phyloP scores from a whole-genome alignment of 2,329 filamentous ascomycete species.

The Penicillium italicum region DNA sequence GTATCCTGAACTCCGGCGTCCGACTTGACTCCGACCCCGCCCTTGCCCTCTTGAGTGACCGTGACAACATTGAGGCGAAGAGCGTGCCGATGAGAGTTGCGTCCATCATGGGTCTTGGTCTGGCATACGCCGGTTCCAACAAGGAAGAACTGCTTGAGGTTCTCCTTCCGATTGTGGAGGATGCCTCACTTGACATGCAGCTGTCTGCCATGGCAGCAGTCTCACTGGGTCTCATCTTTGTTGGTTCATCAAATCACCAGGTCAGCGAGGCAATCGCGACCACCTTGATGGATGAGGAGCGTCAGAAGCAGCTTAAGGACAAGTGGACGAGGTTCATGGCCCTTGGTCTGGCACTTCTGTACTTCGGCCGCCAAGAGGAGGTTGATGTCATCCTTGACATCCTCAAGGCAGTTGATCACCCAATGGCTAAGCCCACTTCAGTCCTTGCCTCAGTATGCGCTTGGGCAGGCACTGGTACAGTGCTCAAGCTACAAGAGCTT shows the following conservation, averaged over 20 bases:
- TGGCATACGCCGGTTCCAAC: conserved; percentile 92
- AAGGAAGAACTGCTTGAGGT: conserved; percentile 82
- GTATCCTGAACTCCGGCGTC: conserved; percentile 93
- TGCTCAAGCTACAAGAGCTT: conserved; percentile 94
- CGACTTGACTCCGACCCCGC: conserved; percentile 86
- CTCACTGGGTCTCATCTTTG: conserved; percentile 83
- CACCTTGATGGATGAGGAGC: conserved; percentile 89
- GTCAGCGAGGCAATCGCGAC: conserved; percentile 89
- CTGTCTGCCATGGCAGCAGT: conserved; percentile 94
- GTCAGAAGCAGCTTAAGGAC: conserved; percentile 84
- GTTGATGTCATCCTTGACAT: conserved; percentile 98
- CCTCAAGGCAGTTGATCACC: conserved; percentile 92
- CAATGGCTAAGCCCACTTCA: conserved; percentile 92
- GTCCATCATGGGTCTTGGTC: conserved; percentile 91
- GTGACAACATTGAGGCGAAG: conserved; percentile 73
- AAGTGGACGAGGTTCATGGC: conserved; percentile 98
- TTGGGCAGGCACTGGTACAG: conserved; percentile 95
- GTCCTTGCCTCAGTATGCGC: conserved; percentile 95
- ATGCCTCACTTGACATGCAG: conserved; percentile 85
- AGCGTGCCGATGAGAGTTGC: conserved; percentile 74
- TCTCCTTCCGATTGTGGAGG: conserved; percentile 80
- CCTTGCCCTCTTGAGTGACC: conserved; percentile 76
- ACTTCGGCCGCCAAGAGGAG: conserved; percentile 95
- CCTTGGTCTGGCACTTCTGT: conserved; percentile 85
- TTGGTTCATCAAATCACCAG: conserved; percentile 86